Percentiles rank a stretch among this genome's conserved stretches.
phyloP scores from a whole-genome alignment of 495 filamentous ascomycete species.

The Podospora didyma region DNA sequence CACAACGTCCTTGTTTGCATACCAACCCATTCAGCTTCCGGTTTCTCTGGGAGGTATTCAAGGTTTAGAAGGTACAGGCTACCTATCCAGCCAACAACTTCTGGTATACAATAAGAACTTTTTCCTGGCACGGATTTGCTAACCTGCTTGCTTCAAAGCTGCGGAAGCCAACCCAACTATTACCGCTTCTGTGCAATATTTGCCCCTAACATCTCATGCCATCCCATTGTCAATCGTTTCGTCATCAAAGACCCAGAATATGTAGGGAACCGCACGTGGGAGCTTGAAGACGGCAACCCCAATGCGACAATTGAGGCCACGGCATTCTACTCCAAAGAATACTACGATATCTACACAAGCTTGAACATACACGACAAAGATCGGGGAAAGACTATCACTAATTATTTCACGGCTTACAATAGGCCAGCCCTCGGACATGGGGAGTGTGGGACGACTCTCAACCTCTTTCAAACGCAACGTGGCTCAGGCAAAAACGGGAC shows the following conservation, averaged over 20 bases:
- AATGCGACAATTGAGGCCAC: too few relatives aligned
- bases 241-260: neutral
- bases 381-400: too few relatives aligned
- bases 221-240: neutral
- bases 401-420: neutral
- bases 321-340: too few relatives aligned
- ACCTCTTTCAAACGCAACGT: neutral
- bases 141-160: neutral
- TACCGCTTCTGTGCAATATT: neutral
- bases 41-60: too few relatives aligned
- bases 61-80: too few relatives aligned
- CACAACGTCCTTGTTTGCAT: too few relatives aligned
- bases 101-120: neutral
- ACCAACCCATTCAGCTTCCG: too few relatives aligned
- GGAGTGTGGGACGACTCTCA: neutral
- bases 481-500: neutral
- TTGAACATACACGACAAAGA: too few relatives aligned
- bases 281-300: too few relatives aligned
- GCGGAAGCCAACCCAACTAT: neutral
- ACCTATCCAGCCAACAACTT: too few relatives aligned
- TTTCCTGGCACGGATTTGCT: neutral
- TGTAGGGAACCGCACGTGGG: neutral
- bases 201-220: neutral
- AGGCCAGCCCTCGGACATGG: neutral
- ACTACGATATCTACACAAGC: too few relatives aligned